Evolutionary conservation across 139 green algal genomes (phyloP), one percentile per base, ranked within the genome.

Genomic region (Cymbomonas tetramitiformis): DNA sequence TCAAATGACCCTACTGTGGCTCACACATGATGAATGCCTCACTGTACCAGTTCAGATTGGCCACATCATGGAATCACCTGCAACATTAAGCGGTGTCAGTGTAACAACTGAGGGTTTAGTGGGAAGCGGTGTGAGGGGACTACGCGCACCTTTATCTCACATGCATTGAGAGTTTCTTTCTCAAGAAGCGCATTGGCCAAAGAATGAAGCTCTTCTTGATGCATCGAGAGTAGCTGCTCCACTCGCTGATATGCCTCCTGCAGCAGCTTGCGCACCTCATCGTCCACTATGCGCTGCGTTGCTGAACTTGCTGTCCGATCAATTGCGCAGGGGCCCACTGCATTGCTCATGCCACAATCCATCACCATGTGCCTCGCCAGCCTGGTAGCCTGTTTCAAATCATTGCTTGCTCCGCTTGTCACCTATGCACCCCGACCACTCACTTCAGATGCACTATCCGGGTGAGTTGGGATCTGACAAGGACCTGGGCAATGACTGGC

Each of bases 371-470:
- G 58, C 47, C 47, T 46, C 9, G 69, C 69, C 9, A 77, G 19
- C 8, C 26, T 7, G 9, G 84, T 95, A 6, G 89, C 89, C 60
- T 88, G 75, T 30, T 73, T 54, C 36, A 89, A 64, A 65, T 95
- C 85, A 4, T 68, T 75, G 7, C 70, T 79, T 24, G 80, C 84
- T 0, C 86, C 85, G 8, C 68, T 81, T 1, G 80, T 86, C 41
- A 62, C 57, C 19, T 66, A 33, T 21, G 74, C 54, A 7, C 26
- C 28, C 15, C 64, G 66, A 62, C 94, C 94, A 51, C 94, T 89
- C 9, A 96, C 62, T 73, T 94, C 86, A 69, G 94, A 86, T 9
- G 86, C 87, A n/a, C n/a, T n/a, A n/a, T n/a, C n/a, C n/a, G n/a
- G n/a, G n/a, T n/a, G n/a, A n/a, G n/a, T n/a, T n/a, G n/a, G n/a